Base-by-base conservation (phyloP, 164 flowering plant genomes). In the Malania oleifera region DNA sequence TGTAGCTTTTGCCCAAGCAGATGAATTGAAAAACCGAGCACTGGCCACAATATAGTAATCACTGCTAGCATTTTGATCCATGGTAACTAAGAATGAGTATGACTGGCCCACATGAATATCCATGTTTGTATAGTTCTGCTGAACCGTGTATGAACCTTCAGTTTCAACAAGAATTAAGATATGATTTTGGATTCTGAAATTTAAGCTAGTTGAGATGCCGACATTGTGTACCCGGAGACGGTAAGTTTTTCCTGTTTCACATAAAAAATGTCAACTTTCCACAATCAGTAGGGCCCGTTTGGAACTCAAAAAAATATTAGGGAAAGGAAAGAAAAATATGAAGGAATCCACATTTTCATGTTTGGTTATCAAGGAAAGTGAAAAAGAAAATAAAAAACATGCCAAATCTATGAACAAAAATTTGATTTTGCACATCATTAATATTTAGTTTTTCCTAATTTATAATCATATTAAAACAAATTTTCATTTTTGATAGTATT, bases 101-200 rank as follows among this genome's bases (percentile, higher is more conserved):
- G 98, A 91, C 64, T 91, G 98, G 45, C 98, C 98, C 35, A 91
- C 95, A 62, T 91, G 98, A 62, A 91, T 88, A 79, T 88, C 96
- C 96, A 91, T 83, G 73, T 79, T 80, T 22, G 92, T 56, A 63
- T 88, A 88, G 68, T 82, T 88, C 75, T 86, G 96, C 70, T 88
- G 98, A 52, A 83, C 85, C 26, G 98, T 91, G 70, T 91, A 91
- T 56, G 98, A 88, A 46, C 98, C 96, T 76, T 91, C 98, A 14
- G 98, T 91, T 80, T 91, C 98, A 41, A 86, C 96, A 20, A 91
- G 90, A 57, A 85, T 79, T 54, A 91, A 65, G 75, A 85, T 91
- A 69, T 91, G 98, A 66, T 78, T 78, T 67, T 91, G 98, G 63
- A 88, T 91, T 72, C 95, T 77, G 73, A 91, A 91, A 81, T 91